Conservation (phyloP, 2,329 filamentous ascomycete species). For the Pseudogymnoascus sp. region DNA sequence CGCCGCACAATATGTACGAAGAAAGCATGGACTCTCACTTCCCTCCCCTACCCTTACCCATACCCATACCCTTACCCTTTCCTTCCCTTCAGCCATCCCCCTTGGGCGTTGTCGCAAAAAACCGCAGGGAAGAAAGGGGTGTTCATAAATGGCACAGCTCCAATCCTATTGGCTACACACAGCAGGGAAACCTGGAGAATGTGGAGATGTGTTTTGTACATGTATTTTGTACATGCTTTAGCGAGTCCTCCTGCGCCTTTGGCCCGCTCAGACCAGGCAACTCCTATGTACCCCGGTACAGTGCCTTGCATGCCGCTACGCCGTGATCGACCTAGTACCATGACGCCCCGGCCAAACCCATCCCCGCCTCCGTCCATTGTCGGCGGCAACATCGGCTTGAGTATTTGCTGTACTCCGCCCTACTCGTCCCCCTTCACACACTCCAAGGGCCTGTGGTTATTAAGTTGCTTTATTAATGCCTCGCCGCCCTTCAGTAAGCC, state of each 20-base stretch:
- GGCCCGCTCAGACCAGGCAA: not conserved
- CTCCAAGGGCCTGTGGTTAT: not conserved
- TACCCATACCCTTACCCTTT: not conserved
- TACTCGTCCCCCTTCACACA: not conserved
- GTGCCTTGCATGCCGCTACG: not conserved
- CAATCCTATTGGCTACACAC: not conserved
- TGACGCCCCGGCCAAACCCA: not conserved
- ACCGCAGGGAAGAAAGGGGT: constrained; percentile 1
- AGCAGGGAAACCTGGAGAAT: constrained; percentile 2
- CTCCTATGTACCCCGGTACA: not conserved
- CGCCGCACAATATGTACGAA: not conserved
- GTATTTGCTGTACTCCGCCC: not conserved
- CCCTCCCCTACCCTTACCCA: not conserved
- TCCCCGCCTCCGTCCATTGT: not conserved
- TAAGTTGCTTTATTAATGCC: not conserved
- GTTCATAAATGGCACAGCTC: not conserved
- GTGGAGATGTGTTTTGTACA: not conserved
- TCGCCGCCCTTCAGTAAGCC: not conserved
- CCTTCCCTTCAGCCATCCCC: not conserved
- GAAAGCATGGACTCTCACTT: not conserved
- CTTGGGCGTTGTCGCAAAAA: not conserved
- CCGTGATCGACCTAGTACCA: not conserved
- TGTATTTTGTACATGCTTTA: not conserved
- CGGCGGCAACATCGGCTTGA: not conserved
- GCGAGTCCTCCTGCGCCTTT: not conserved